Evolutionary conservation across 2,329 filamentous ascomycete species (phyloP).

Genomic region (Monosporascus sp.): DNA sequence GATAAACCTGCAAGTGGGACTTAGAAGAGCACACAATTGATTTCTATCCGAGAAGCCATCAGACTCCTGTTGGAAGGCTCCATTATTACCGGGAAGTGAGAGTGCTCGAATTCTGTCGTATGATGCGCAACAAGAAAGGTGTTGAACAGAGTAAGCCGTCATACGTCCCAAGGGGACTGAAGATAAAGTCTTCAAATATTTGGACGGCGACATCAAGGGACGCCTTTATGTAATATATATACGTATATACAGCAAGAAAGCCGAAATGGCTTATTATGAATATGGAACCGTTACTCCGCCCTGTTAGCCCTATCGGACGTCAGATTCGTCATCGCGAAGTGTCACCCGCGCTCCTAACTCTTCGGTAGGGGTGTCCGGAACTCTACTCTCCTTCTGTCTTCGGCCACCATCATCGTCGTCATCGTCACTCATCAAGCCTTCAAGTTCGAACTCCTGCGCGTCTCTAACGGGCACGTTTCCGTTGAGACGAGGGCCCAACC

Average conservation of each 20-base stretch:
- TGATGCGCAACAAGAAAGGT: too few relatives aligned
- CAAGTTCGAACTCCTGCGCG: constrained; percentile 89
- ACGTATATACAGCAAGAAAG: neutral
- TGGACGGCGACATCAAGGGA: too few relatives aligned
- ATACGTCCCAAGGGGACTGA: neutral
- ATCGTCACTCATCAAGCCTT: constrained; percentile 84
- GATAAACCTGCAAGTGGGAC: too few relatives aligned
- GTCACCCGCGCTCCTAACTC: neutral
- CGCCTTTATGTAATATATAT: neutral
- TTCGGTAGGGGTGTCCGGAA: neutral
- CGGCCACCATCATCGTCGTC: constrained; percentile 62
- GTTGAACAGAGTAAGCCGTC: too few relatives aligned
- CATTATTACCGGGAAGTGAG: too few relatives aligned
- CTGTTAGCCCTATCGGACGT: too few relatives aligned
- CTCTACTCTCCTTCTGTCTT: constrained; percentile 11
- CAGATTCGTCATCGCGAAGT: neutral
- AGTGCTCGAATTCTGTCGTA: too few relatives aligned
- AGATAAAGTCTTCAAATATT: neutral
- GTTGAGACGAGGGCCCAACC: constrained; percentile 28
- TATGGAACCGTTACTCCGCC: too few relatives aligned
- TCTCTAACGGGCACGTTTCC: constrained; percentile 50
- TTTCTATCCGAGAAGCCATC: too few relatives aligned
- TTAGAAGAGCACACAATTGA: too few relatives aligned
- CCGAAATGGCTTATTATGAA: neutral
- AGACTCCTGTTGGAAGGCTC: too few relatives aligned